These are phyloP conservation scores for Solanum hybrid DNA, from an alignment of 305 asterid species.

Conservation along the genomic window DNA sequence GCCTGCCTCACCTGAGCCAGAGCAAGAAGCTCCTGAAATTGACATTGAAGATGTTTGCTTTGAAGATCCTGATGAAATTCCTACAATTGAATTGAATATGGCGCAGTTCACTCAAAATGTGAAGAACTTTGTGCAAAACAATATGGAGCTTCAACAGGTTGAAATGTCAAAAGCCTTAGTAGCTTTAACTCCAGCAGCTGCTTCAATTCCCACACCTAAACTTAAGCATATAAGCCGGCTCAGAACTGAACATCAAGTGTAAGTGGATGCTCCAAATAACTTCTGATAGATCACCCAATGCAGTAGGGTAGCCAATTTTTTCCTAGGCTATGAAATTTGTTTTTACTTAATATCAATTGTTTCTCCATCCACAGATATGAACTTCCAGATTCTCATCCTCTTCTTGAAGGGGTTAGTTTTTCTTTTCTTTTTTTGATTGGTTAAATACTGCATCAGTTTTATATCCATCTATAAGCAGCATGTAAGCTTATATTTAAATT, in stretches of 20 bases:
- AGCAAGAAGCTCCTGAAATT: conserved; percentile 24
- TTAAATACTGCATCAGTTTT: neutral
- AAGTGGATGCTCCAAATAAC: conserved; percentile 31
- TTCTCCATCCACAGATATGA: conserved; percentile 62
- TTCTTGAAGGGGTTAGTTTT: conserved; percentile 67
- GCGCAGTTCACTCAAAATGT: conserved; percentile 72
- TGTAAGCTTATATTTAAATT: conserved; percentile 3
- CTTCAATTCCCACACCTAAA: conserved; percentile 88
- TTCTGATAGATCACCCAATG: neutral
- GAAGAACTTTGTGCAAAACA: conserved; percentile 54
- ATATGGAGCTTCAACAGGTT: conserved; percentile 49
- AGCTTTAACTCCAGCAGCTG: conserved; percentile 77
- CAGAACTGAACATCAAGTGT: conserved; percentile 99
- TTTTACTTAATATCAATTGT: conserved; percentile 12
- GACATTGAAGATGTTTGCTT: conserved; percentile 54
- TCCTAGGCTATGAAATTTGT: neutral
- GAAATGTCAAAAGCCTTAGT: conserved; percentile 89
- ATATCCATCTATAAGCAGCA: neutral
- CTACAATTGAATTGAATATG: conserved; percentile 77
- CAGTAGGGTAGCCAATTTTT: neutral
- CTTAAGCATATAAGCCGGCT: conserved; percentile 83
- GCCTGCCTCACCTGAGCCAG: conserved; percentile 70
- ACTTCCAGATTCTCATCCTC: conserved; percentile 93
- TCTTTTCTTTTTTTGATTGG: neutral
- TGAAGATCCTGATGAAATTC: conserved; percentile 84